Conservation (phyloP, 305 asterid genomes). For the Fraxinus xanthoxyloides region DNA sequence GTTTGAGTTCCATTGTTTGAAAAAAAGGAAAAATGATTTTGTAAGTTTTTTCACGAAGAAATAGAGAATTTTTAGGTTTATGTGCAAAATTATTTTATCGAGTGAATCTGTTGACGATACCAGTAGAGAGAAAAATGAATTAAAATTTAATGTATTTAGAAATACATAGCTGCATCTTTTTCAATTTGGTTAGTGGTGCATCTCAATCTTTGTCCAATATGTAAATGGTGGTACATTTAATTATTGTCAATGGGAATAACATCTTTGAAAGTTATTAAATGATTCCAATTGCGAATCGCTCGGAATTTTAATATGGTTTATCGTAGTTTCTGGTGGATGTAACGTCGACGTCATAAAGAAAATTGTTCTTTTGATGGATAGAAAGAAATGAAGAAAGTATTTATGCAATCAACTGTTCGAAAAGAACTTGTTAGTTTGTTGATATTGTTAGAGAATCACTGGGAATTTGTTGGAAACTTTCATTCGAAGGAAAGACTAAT, state of each 20-base stretch:
- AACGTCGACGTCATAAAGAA: background rate
- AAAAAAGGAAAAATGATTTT: no score
- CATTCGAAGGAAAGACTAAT: constrained; percentile 13
- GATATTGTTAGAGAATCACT: background rate
- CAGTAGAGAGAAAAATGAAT: no score
- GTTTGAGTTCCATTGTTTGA: no score
- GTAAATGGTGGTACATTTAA: background rate
- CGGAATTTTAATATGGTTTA: background rate
- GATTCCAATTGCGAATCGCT: no score
- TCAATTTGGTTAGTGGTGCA: background rate
- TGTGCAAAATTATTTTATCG: no score
- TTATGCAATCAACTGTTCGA: background rate
- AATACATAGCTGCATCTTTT: background rate
- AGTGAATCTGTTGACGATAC: no score
- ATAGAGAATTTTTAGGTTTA: no score
- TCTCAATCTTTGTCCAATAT: background rate
- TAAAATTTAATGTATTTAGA: no score
- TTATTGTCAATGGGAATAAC: no score
- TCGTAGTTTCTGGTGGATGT: background rate
- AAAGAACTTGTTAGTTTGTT: background rate
- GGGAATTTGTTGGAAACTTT: constrained; percentile 11
- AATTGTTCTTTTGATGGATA: constrained; percentile 4
- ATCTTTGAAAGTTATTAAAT: no score
- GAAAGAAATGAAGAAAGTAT: background rate
- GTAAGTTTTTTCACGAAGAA: no score